These are phyloP conservation scores for Aethionema arabicum DNA, from an alignment of 345 rosid genomes.

Conservation along the genomic window DNA sequence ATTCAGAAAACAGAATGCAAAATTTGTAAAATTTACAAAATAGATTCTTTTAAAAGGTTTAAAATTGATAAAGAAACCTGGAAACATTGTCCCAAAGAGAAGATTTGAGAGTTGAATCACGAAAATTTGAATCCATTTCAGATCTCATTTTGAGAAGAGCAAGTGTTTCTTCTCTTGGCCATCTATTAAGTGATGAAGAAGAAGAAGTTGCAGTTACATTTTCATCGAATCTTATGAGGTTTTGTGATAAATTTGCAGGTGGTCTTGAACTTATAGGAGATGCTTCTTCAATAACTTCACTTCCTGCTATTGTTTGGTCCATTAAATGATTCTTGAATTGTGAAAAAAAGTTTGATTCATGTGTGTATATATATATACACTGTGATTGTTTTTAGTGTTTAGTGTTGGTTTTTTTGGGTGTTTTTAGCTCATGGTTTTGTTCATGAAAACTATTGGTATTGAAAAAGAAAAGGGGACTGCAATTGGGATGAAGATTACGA, in stretches of 20 bases:
- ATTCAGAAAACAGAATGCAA: not conserved
- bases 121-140: conserved; percentile 81
- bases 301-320: conserved; percentile 56
- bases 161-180: conserved; percentile 90
- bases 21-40: too few species aligned
- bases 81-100: conserved; percentile 95
- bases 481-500: conserved; percentile 58
- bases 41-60: conserved; percentile 45
- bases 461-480: conserved; percentile 33
- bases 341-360: too few species aligned
- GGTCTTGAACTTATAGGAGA: conserved; percentile 91
- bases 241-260: conserved; percentile 60
- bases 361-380: too few species aligned
- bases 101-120: conserved; percentile 81
- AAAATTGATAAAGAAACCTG: conserved; percentile 47
- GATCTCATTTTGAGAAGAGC: conserved; percentile 84
- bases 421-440: conserved; percentile 16
- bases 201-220: conserved; percentile 37
- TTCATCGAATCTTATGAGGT: conserved; percentile 55
- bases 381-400: too few species aligned
- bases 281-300: conserved; percentile 69
- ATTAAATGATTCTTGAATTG: conserved; percentile 26
- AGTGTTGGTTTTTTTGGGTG: too few species aligned
- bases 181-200: conserved; percentile 58
- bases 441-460: conserved; percentile 33